phyloP scores from a whole-genome alignment of 345 rosid genomes.

The Arabis hirsuta region DNA sequence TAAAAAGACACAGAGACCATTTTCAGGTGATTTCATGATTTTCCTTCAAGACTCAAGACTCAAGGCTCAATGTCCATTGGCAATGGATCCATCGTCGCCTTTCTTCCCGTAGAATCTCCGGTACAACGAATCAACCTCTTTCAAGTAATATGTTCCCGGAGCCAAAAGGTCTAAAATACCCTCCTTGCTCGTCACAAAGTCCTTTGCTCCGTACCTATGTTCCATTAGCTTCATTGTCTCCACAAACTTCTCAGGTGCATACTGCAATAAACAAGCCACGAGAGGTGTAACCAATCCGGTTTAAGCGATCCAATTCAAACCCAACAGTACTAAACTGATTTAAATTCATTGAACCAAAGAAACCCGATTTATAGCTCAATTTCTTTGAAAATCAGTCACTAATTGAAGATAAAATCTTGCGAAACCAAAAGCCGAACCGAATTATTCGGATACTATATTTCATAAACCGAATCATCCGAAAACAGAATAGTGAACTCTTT shows the following conservation, averaged over 20 bases:
- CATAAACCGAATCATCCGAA: background rate
- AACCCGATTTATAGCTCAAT: background rate
- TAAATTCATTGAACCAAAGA: background rate
- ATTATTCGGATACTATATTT: background rate
- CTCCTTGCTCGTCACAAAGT: conserved; percentile 92
- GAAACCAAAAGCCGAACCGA: background rate
- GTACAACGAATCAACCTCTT: conserved; percentile 89
- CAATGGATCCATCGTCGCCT: conserved; percentile 56
- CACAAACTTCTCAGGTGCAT: conserved; percentile 80
- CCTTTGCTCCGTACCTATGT: conserved; percentile 97
- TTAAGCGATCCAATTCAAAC: no score
- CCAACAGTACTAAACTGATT: no score
- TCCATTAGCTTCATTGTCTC: conserved; percentile 92
- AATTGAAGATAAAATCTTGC: no score
- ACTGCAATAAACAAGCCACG: conserved; percentile 47
- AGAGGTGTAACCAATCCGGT: background rate
- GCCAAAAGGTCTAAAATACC: conserved; percentile 66
- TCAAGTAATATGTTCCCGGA: conserved; percentile 90
- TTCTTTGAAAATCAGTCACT: background rate
- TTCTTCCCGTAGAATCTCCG: conserved; percentile 90
- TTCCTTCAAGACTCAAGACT: background rate
- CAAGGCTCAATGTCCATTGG: conserved; percentile 71
- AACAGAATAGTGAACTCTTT: background rate
- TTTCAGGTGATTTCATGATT: conserved; percentile 13
- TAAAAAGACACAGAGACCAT: conserved; percentile 18